Percentiles rank a stretch among this genome's conserved stretches.
These are phyloP conservation scores for Xerocomellus intermedius DNA, from an alignment of 768 basidiomycete genomes.

Conservation along the genomic window DNA sequence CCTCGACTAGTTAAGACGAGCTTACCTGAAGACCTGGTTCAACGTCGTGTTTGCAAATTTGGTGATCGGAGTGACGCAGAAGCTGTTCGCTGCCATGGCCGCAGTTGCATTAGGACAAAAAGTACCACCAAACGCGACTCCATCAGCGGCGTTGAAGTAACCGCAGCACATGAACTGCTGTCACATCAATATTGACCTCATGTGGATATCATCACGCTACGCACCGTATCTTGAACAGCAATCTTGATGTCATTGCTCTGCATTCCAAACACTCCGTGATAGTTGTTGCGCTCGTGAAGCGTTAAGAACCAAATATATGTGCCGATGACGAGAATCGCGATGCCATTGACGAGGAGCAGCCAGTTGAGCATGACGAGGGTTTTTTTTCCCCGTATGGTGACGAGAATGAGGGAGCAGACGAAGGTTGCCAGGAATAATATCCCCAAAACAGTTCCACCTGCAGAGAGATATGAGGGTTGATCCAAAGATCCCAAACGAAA, in stretches of 20 bases:
- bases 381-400: conserved; percentile 64
- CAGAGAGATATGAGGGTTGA: background rate
- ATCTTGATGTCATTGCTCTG: conserved; percentile 48
- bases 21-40: conserved; percentile 82
- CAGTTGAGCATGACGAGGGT: conserved; percentile 80
- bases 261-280: conserved; percentile 53
- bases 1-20: background rate
- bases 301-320: conserved; percentile 82
- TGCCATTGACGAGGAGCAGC: conserved; percentile 60
- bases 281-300: conserved; percentile 67
- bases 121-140: conserved; percentile 55
- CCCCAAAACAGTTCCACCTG: conserved; percentile 74
- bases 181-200: background rate
- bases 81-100: conserved; percentile 40
- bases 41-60: conserved; percentile 67
- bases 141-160: conserved; percentile 68
- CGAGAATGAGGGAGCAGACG: conserved; percentile 65
- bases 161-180: conserved; percentile 80
- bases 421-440: conserved; percentile 66
- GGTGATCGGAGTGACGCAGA: conserved; percentile 74
- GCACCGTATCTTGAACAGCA: conserved; percentile 70
- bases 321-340: conserved; percentile 62
- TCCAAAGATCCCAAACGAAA: background rate
- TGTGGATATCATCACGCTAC: conserved; percentile 12
- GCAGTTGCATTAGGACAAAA: conserved; percentile 52